Base-by-base conservation (phyloP, 257 asterid species). In the Capsicum chinense region DNA sequence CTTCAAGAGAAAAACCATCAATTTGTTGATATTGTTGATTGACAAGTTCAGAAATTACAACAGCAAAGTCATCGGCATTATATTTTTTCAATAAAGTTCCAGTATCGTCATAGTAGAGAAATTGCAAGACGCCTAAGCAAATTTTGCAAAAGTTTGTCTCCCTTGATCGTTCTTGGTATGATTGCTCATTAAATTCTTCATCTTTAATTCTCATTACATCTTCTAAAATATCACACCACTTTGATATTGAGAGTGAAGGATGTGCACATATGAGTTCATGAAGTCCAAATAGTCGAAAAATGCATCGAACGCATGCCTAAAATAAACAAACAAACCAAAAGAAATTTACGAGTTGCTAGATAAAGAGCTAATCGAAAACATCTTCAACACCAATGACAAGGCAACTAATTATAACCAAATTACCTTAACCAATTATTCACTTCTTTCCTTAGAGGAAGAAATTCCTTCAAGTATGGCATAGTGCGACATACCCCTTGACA, bases 61-160 rank as follows among this genome's bases (percentile, higher is more conserved):
- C 79, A 83, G 95, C 91, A 91, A 94, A 91, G 78, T 88, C 92
- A 60, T 62, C 26, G 47, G 94, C 92, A 59, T 85, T 86, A 81
- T 85, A 90, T 89, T 92, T 92, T 88, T 86, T 86, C 80, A 89
- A 86, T 68, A 86, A 70, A 9, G 79, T 52, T 62, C 90, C 93
- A n/a, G 66, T 87, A 56, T 90, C 91, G 85, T 91, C 91, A 15
- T 5, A 71, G 88, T 90, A 92, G 35, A 84, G 81, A 90, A 91
- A 94, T 87, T 93, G 94, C 93, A 95, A 87, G 64, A 93, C 88
- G 76, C 98, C 98, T 67, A 92, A 85, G 83, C 98, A 95, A 44
- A 91, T 87, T 79, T 89, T 89, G 89, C 99, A 95, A 80, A 92
- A 85, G 50, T 42, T 73, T 63, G 68, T 73, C 79, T 87, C 91